Percentiles rank a stretch among this genome's conserved stretches.
These are phyloP conservation scores for Pestalotiopsis sp. DNA, from an alignment of 2,329 filamentous ascomycete species.

Conservation along the genomic window DNA sequence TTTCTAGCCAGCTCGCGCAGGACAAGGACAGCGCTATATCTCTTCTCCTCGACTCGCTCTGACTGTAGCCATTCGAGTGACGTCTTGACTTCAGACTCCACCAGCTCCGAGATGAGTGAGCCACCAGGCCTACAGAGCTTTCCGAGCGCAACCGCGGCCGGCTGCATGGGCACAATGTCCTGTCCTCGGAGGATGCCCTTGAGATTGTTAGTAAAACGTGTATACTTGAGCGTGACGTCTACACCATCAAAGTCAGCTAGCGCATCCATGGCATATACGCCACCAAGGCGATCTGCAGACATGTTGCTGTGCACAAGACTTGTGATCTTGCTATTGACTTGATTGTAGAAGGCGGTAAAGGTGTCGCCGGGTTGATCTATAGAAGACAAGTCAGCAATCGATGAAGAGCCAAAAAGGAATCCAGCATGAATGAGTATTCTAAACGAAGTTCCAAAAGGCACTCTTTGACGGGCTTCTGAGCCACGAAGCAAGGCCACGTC, in stretches of 20 bases:
- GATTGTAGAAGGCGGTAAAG: slow-evolving; percentile 63
- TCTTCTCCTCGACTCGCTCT: slow-evolving; percentile 87
- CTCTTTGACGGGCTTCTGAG: too few relatives aligned
- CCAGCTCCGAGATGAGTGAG: slow-evolving; percentile 89
- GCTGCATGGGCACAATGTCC: slow-evolving; percentile 86
- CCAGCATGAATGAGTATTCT: not conserved
- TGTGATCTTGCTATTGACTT: slow-evolving; percentile 58
- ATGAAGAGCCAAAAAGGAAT: not conserved
- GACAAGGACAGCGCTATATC: slow-evolving; percentile 90
- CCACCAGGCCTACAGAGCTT: slow-evolving; percentile 90
- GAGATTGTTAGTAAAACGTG: slow-evolving; percentile 88
- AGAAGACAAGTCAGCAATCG: slow-evolving; percentile 14
- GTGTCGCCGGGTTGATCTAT: slow-evolving; percentile 77
- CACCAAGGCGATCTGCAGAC: slow-evolving; percentile 84
- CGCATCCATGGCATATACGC: slow-evolving; percentile 86
- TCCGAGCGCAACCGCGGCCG: slow-evolving; percentile 84
- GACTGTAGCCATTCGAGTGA: slow-evolving; percentile 96
- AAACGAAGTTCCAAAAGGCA: not conserved
- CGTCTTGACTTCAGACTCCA: slow-evolving; percentile 95
- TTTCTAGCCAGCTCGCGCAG: slow-evolving; percentile 88
- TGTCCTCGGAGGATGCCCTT: slow-evolving; percentile 86
- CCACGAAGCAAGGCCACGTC: not conserved
- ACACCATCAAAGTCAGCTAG: slow-evolving; percentile 96
- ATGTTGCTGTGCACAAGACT: slow-evolving; percentile 79
- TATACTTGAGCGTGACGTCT: slow-evolving; percentile 90